Base-by-base conservation (phyloP, 2,329 filamentous ascomycete species). In the Drechslerella coelobrocha region DNA sequence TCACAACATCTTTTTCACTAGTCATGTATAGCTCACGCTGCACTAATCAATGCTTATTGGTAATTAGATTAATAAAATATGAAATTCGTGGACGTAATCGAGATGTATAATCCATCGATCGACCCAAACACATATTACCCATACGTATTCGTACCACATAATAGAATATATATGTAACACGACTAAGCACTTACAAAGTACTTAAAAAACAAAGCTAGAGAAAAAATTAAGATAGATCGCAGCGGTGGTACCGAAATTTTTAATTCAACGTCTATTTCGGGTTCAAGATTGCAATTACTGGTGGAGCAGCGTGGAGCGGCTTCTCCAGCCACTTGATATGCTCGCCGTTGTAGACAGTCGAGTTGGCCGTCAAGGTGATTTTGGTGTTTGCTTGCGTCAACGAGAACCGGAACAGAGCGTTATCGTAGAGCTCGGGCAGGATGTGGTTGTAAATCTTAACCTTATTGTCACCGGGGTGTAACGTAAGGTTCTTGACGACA, bases 391-490 rank as follows among this genome's bases (percentile, higher is more conserved):
- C 48, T 2, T 19, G 47, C 23, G 17, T 14, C 12, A 56, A 5
- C 29, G 57, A 63, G 4, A 31, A 29, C 2, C 37, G 8, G 45
- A 69, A 66, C 1, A 59, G 66, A 9, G 65, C 65, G 27, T 84
- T 78, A 12, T 81, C 78, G 1, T 77, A 73, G 26, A 88, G 75
- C 52, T 88, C 79, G 3, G 79, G 74, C 4, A 76, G 72, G 74
- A 87, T 82, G 57, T 84, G 82, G 73, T 84, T 83, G 63, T 81
- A 82, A 77, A 89, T 82, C 48, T 80, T 76, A 74, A 84, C 82
- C 14, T 78, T 78, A 79, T 89, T 88, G 75, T 80, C 77, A 63
- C 88, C 88, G 1, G 87, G 87, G 31, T 74, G 76, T 50, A 90
- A 82, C 17, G 82, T 72, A 47, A 90, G 79, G 78, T 88, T 81